A percentile compares a stretch with the other conserved stretches of the same genome.
These are phyloP conservation scores for Rhizopogon salebrosus DNA, from an alignment of 768 basidiomycete species.

Conservation along the genomic window DNA sequence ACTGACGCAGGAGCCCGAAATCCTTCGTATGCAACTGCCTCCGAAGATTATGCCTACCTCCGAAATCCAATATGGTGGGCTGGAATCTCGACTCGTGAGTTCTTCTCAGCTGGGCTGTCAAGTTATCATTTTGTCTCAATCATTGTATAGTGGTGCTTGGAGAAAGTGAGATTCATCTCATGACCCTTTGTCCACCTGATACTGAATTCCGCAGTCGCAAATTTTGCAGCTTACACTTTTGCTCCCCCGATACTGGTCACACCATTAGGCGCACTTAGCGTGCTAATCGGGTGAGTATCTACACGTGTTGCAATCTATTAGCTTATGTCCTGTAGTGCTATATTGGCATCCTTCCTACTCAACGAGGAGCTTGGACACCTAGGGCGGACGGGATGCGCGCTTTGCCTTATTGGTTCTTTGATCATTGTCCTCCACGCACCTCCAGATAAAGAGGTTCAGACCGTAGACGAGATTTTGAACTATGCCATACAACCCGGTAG, in stretches of 20 bases:
- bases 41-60: constrained; percentile 83
- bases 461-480: constrained; percentile 87
- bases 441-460: constrained; percentile 88
- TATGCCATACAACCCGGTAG: constrained; percentile 93
- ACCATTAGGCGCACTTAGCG: constrained; percentile 93
- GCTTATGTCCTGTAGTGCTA: constrained; percentile 52
- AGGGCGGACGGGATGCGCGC: constrained; percentile 79
- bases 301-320: background rate
- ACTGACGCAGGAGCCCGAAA: constrained; percentile 73
- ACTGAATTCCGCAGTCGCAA: constrained; percentile 48
- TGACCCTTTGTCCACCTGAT: background rate
- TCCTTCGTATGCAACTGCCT: constrained; percentile 49
- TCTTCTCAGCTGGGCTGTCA: background rate
- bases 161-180: constrained; percentile 57
- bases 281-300: constrained; percentile 81
- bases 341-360: constrained; percentile 89
- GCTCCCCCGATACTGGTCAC: constrained; percentile 98
- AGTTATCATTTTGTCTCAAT: constrained; percentile 5
- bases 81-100: constrained; percentile 87
- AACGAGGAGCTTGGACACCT: constrained; percentile 93
- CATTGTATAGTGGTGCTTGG: constrained; percentile 78
- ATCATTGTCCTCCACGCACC: constrained; percentile 97
- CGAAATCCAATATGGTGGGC: constrained; percentile 96
- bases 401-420: constrained; percentile 82
- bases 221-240: constrained; percentile 96